These are phyloP conservation scores for Ensete ventricosum DNA, from an alignment of 176 grass and related monocot species.

Conservation along the genomic window DNA sequence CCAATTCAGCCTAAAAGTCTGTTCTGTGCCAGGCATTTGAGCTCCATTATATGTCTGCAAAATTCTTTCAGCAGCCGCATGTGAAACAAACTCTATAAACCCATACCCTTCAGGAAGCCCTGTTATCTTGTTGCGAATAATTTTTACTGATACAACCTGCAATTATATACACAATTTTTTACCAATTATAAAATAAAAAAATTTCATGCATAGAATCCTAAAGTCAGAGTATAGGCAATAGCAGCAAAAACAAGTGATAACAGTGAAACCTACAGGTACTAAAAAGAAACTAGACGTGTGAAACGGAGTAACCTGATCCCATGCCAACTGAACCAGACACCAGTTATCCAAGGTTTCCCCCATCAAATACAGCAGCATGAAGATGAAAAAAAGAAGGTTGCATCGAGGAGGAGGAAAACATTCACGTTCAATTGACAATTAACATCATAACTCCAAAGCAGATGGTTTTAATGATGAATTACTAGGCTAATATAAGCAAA, in stretches of 20 bases:
- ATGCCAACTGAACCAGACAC: neutral
- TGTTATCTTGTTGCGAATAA: slow-evolving; percentile 93
- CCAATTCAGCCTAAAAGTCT: slow-evolving; percentile 95
- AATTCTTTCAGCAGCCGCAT: slow-evolving; percentile 83
- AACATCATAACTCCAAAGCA: no score
- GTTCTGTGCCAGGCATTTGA: slow-evolving; percentile 95
- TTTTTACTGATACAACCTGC: slow-evolving; percentile 78
- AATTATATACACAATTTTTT: neutral
- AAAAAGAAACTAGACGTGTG: neutral
- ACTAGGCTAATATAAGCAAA: no score
- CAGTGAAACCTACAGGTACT: neutral
- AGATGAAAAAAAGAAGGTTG: neutral
- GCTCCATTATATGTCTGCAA: slow-evolving; percentile 76
- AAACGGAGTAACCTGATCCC: neutral
- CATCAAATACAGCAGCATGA: no score
- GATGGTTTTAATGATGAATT: no score
- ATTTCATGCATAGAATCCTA: neutral
- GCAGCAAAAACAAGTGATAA: neutral
- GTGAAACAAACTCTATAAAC: slow-evolving; percentile 92
- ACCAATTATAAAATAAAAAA: neutral
- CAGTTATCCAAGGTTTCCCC: no score
- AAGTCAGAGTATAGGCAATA: neutral
- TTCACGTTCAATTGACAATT: neutral
- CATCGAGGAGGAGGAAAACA: neutral
- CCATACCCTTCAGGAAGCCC: slow-evolving; percentile 92